A percentile compares a stretch with the other conserved stretches of the same genome.
Conservation (phyloP, 1,284 basidiomycete genomes). For the Lentinula novae-zelandiae region DNA sequence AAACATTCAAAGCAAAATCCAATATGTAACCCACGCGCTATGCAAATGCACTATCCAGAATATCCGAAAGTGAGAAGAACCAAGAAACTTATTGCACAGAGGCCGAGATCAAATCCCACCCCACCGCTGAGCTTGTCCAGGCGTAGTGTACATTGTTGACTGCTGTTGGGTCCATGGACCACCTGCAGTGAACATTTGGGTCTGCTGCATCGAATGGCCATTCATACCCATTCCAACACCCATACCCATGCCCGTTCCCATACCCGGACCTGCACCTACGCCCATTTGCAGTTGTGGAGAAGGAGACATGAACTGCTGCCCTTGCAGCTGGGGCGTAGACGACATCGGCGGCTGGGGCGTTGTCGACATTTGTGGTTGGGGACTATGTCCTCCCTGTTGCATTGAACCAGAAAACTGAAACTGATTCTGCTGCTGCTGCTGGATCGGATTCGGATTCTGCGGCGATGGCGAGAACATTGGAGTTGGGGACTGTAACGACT, state of each 20-base stretch:
- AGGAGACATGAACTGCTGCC: constrained; percentile 17
- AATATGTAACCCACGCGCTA: background rate
- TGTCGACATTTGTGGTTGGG: constrained; percentile 22
- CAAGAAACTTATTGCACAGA: too few species aligned
- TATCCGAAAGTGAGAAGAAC: background rate
- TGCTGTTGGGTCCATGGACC: constrained; percentile 16
- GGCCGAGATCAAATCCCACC: constrained; percentile 19
- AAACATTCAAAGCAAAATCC: background rate
- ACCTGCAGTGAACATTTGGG: constrained; percentile 16
- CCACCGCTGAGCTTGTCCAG: constrained; percentile 27
- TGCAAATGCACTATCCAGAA: background rate
- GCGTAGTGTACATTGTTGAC: constrained; percentile 4
- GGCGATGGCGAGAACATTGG: constrained; percentile 12
- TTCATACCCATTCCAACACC: background rate
- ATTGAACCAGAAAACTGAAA: background rate
- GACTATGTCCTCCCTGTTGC: constrained; percentile 23
- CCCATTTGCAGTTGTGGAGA: constrained; percentile 15
- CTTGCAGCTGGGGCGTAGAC: constrained; percentile 20
- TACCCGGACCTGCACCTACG: background rate
- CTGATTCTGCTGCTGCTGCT: background rate
- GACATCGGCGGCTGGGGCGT: constrained; percentile 22
- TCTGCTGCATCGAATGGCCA: constrained; percentile 11
- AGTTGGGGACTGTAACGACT: constrained; percentile 10
- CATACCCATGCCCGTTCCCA: background rate
- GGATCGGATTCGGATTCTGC: constrained; percentile 2